These are phyloP conservation scores for Fusarium sp. DNA, from an alignment of 2,329 filamentous ascomycete genomes.

Conservation along the genomic window DNA sequence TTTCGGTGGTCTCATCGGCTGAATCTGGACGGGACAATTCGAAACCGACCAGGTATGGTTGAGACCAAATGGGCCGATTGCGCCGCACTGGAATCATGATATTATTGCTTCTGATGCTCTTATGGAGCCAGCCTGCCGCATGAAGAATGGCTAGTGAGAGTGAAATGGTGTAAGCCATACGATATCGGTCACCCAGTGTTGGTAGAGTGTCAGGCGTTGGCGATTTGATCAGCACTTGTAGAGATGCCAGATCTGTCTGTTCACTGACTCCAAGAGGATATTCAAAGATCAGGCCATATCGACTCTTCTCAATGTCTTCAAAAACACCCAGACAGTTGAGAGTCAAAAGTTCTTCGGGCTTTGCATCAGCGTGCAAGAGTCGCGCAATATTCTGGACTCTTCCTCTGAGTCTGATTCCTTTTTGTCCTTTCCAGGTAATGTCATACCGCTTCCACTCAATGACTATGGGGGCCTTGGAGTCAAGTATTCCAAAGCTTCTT, in stretches of 20 bases:
- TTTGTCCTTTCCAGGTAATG: conserved; percentile 1
- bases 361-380: background rate
- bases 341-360: background rate
- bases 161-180: background rate
- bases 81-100: background rate
- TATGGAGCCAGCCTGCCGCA: conserved; percentile 10
- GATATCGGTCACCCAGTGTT: background rate
- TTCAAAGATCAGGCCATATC: background rate
- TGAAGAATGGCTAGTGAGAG: background rate
- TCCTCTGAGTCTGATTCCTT: background rate
- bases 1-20: conserved; percentile 2
- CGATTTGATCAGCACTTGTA: background rate
- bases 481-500: background rate
- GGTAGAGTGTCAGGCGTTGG: background rate
- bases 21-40: background rate
- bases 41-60: conserved; percentile 6
- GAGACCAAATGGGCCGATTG: background rate
- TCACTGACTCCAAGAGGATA: background rate
- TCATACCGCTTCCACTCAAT: background rate
- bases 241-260: background rate
- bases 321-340: background rate
- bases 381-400: conserved; percentile 2
- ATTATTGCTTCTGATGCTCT: conserved; percentile 13
- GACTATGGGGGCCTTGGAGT: background rate
- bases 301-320: background rate